Evolutionary conservation across 2,329 filamentous ascomycete genomes (phyloP).

Genomic region (Coleophoma cylindrospora): DNA sequence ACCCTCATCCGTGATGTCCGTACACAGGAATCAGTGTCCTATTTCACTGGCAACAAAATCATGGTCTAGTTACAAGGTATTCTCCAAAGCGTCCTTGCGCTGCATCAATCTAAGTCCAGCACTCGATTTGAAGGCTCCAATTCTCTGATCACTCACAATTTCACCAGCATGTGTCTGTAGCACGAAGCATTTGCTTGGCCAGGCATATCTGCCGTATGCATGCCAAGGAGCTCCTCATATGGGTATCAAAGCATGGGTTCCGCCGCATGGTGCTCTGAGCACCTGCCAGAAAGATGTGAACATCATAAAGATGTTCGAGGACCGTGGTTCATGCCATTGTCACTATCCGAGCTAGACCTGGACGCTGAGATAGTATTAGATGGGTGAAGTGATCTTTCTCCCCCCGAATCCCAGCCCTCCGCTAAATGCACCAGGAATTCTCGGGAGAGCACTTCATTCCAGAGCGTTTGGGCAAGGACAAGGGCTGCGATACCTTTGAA

Average conservation of each 20-base stretch:
- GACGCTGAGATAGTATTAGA: neutral
- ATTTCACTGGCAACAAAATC: neutral
- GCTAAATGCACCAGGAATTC: neutral
- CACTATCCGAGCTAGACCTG: neutral
- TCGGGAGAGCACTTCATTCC: neutral
- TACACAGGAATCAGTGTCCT: slow-evolving; percentile 3
- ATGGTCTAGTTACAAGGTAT: neutral
- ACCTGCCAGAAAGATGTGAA: neutral
- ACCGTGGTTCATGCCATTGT: neutral
- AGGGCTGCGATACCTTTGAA: neutral
- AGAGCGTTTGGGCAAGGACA: neutral
- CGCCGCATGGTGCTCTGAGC: too few species aligned
- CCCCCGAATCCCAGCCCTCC: too few species aligned
- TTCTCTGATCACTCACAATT: neutral
- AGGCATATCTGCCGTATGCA: too few species aligned
- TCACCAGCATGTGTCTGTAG: neutral
- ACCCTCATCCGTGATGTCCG: neutral
- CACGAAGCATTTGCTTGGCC: neutral
- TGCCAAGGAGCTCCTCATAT: too few species aligned
- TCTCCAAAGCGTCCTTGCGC: neutral
- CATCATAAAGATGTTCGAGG: neutral
- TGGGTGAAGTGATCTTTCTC: neutral
- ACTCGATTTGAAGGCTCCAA: neutral
- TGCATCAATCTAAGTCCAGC: neutral
- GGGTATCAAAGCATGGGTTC: too few species aligned